A percentile compares a stretch with the other conserved stretches of the same genome.
These are phyloP conservation scores for Rhizoclosmatium globosum DNA, from an alignment of 192 early-diverging fungal genomes.

Conservation along the genomic window DNA sequence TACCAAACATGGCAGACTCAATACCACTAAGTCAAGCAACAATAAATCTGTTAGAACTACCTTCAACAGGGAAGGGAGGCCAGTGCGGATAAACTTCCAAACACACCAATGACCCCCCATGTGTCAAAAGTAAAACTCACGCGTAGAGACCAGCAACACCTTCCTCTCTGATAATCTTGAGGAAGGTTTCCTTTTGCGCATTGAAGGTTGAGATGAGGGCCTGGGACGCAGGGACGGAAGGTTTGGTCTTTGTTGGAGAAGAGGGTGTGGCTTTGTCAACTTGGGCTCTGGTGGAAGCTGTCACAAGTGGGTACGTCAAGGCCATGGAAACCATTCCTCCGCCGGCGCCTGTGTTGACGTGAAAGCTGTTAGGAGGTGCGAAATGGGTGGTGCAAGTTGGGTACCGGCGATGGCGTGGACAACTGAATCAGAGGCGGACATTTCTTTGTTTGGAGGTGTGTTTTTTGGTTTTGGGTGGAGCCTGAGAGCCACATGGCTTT, in stretches of 20 bases:
- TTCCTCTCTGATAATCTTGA: constrained; percentile 90
- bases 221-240: constrained; percentile 42
- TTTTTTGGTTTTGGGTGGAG: constrained; percentile 7
- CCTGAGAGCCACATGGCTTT: too few species aligned
- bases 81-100: background rate
- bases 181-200: constrained; percentile 78
- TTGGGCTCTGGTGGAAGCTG: constrained; percentile 58
- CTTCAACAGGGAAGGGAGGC: background rate
- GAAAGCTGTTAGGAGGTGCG: background rate
- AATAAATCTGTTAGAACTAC: too few species aligned
- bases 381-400: background rate
- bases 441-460: constrained; percentile 2
- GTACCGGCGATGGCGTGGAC: constrained; percentile 68
- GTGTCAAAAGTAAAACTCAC: constrained; percentile 54
- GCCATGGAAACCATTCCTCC: constrained; percentile 74
- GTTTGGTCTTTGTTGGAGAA: background rate
- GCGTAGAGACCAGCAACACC: constrained; percentile 91
- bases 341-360: constrained; percentile 44
- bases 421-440: constrained; percentile 59
- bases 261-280: constrained; percentile 47
- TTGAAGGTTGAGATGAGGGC: background rate
- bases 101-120: background rate
- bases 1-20: constrained; percentile 94
- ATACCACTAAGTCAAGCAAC: constrained; percentile 69
- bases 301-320: constrained; percentile 85